phyloP scores from a whole-genome alignment of 176 grass and related monocot genomes.

The Metroxylon sagu region DNA sequence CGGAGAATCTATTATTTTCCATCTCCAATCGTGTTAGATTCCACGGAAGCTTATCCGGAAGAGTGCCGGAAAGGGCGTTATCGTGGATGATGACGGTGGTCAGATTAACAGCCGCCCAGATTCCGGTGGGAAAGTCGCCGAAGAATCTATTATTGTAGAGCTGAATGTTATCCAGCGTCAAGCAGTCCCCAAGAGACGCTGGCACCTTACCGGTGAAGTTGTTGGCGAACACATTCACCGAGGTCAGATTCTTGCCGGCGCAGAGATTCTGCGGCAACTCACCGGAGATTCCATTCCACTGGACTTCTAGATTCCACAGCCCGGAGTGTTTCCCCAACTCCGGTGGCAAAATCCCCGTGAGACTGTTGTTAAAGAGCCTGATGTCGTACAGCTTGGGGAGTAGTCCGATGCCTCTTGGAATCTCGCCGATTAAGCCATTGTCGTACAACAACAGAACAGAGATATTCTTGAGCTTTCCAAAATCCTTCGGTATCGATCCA shows the following conservation, averaged over 20 bases:
- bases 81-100: slow-evolving; percentile 43
- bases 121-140: slow-evolving; percentile 37
- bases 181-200: slow-evolving; percentile 22
- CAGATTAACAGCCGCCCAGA: slow-evolving; percentile 38
- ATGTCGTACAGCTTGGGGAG: not conserved
- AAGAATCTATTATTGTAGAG: slow-evolving; percentile 52
- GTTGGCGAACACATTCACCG: slow-evolving; percentile 60
- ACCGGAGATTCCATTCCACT: slow-evolving; percentile 44
- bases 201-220: slow-evolving; percentile 41
- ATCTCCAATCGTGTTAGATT: slow-evolving; percentile 53
- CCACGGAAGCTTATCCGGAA: slow-evolving; percentile 20
- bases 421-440: slow-evolving; percentile 7
- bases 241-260: slow-evolving; percentile 16
- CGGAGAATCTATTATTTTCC: slow-evolving; percentile 46
- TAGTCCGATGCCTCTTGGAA: slow-evolving; percentile 1
- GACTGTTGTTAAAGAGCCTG: slow-evolving; percentile 8
- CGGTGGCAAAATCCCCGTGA: slow-evolving; percentile 6
- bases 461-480: slow-evolving; percentile 9
- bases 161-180: slow-evolving; percentile 27
- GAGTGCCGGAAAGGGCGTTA: slow-evolving; percentile 45
- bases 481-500: not conserved
- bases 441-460: not conserved
- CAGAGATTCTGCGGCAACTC: slow-evolving; percentile 38
- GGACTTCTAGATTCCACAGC: slow-evolving; percentile 43
- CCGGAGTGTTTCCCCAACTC: slow-evolving; percentile 58